Evolutionary conservation across 1,284 basidiomycete species (phyloP).

Genomic region (Papiliotrema flavescens): DNA sequence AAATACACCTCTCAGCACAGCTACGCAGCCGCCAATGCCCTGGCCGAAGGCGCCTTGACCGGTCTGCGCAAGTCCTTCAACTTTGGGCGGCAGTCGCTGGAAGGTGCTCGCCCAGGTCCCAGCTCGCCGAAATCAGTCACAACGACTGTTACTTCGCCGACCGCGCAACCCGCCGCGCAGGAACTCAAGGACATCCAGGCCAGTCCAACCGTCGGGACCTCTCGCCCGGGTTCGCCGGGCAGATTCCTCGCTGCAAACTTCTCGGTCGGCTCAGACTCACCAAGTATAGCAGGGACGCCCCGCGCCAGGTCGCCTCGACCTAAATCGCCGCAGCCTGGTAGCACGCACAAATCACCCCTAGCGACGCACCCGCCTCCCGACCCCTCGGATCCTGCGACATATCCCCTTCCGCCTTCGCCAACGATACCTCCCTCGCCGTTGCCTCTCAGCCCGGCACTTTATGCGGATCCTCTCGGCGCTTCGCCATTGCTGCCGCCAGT

Average conservation of each 20-base stretch:
- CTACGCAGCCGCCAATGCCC: not conserved
- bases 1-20: not conserved
- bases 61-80: constrained; percentile 34
- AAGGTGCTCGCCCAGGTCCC: not conserved
- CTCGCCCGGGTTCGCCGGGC: constrained; percentile 10
- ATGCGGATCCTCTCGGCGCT: constrained; percentile 26
- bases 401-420: constrained; percentile 33
- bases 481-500: constrained; percentile 16
- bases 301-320: constrained; percentile 1
- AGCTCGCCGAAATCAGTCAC: not conserved
- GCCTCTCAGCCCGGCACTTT: constrained; percentile 7
- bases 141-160: not conserved
- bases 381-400: constrained; percentile 24
- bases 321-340: not conserved
- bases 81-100: constrained; percentile 10
- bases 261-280: constrained; percentile 19
- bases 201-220: constrained; percentile 3
- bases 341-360: not conserved
- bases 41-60: constrained; percentile 36
- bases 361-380: not conserved
- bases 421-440: constrained; percentile 3
- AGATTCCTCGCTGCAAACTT: constrained; percentile 11
- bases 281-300: constrained; percentile 15
- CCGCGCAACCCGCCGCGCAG: constrained; percentile 2
- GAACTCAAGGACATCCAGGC: constrained; percentile 27